These are phyloP conservation scores for Hymenoscyphus salicellus DNA, from an alignment of 2,329 filamentous ascomycete genomes.

Conservation along the genomic window DNA sequence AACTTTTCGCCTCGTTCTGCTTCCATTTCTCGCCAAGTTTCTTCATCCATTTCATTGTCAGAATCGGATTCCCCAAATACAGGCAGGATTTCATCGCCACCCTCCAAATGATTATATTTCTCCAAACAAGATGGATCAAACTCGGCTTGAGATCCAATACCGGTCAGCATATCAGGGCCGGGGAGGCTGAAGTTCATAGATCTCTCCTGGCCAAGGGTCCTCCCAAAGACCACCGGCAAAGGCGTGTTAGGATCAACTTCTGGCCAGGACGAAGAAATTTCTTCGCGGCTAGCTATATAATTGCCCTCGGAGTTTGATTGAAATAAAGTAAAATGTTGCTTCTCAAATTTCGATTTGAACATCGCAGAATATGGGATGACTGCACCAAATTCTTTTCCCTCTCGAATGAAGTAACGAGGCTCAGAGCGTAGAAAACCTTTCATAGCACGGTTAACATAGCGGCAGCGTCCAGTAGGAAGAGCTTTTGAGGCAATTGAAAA, in stretches of 20 bases:
- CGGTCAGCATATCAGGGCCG: constrained; percentile 12
- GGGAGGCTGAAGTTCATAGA: constrained; percentile 19
- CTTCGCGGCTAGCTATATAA: constrained; percentile 28
- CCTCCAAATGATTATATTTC: constrained; percentile 42
- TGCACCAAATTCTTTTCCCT: constrained; percentile 23
- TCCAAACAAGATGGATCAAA: constrained; percentile 34
- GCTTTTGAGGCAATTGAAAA: constrained; percentile 23
- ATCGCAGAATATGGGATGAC: constrained; percentile 31
- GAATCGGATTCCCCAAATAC: constrained; percentile 54
- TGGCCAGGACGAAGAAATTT: constrained; percentile 32
- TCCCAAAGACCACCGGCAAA: not conserved
- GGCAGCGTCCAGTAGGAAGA: constrained; percentile 44
- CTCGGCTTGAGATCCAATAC: constrained; percentile 11
- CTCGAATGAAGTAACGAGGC: constrained; percentile 19
- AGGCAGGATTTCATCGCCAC: constrained; percentile 46
- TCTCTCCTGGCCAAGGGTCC: constrained; percentile 4
- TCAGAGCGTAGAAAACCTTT: constrained; percentile 40
- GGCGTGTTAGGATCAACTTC: constrained; percentile 26
- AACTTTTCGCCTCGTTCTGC: constrained; percentile 41
- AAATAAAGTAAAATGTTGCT: constrained; percentile 37
- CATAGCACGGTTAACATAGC: constrained; percentile 44
- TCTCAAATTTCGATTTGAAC: constrained; percentile 27
- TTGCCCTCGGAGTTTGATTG: constrained; percentile 18
- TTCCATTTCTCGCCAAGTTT: constrained; percentile 61
- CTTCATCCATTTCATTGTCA: constrained; percentile 53